Percentiles rank a stretch among this genome's conserved stretches.
phyloP scores from a whole-genome alignment of 345 rosid genomes.

The Salix purpurea region DNA sequence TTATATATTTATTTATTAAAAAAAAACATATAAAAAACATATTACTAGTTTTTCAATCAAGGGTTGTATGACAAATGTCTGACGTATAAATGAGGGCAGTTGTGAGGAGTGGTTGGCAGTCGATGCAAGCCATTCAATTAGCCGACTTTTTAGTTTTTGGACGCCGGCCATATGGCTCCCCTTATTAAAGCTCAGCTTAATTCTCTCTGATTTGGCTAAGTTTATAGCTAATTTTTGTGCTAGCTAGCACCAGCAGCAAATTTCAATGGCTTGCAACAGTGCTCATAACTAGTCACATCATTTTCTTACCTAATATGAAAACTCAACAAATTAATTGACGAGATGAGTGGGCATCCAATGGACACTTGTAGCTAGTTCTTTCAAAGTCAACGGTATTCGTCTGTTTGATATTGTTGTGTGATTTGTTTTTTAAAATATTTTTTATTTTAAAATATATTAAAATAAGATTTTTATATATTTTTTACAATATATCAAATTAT shows the following conservation, averaged over 20 bases:
- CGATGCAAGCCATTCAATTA: constrained; percentile 49
- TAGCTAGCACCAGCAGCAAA: too few species aligned
- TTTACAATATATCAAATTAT: too few species aligned
- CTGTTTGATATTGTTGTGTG: too few species aligned
- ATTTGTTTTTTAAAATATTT: too few species aligned
- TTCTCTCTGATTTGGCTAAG: background rate
- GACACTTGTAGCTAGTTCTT: background rate
- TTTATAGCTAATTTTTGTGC: too few species aligned
- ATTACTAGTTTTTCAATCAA: background rate
- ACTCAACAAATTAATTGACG: background rate
- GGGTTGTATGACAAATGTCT: background rate
- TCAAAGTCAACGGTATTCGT: background rate
- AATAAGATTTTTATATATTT: too few species aligned
- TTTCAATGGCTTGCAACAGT: background rate
- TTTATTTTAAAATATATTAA: too few species aligned
- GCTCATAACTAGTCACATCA: background rate
- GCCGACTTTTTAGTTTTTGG: constrained; percentile 47
- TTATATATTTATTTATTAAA: too few species aligned
- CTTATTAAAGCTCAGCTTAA: constrained; percentile 3
- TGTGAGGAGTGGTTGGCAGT: constrained; percentile 49
- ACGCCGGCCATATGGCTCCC: constrained; percentile 32
- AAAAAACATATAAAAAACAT: too few species aligned
- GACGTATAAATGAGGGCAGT: constrained; percentile 29
- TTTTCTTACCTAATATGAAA: constrained; percentile 4
- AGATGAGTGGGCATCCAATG: background rate